Conservation (phyloP, 441 rosid genomes). For the Croton laevigatus region DNA sequence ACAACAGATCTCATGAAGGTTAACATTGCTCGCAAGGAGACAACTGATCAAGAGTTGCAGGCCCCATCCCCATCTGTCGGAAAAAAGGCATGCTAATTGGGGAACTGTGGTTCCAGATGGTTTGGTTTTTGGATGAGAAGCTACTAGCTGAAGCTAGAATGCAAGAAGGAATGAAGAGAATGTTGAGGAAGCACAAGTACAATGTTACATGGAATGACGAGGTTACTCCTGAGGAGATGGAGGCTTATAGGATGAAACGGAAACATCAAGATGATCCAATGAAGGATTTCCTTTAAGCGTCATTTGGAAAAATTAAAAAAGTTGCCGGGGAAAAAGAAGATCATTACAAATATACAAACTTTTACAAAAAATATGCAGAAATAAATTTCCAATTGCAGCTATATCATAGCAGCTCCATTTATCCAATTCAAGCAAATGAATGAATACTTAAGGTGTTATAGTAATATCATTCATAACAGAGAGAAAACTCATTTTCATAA, state of each 20-base stretch:
- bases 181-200: conserved; percentile 90
- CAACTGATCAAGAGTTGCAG: conserved; percentile 44
- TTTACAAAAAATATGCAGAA: too few relatives aligned
- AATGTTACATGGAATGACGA: conserved; percentile 80
- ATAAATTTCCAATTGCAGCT: conserved; percentile 12
- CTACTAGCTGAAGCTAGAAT: conserved; percentile 69
- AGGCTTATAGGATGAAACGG: conserved; percentile 84
- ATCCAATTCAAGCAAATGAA: conserved; percentile 26
- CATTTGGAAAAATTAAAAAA: too few relatives aligned
- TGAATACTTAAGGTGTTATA: conserved; percentile 21
- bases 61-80: conserved; percentile 36
- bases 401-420: conserved; percentile 8
- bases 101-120: conserved; percentile 74
- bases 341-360: too few relatives aligned
- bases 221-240: conserved; percentile 89
- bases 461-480: conserved; percentile 6
- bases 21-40: conserved; percentile 56
- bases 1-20: conserved; percentile 58
- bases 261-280: conserved; percentile 79
- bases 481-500: conserved; percentile 8
- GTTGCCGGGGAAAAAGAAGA: too few relatives aligned
- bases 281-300: conserved; percentile 53
- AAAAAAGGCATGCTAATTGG: conserved; percentile 70
- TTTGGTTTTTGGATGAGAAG: conserved; percentile 63
- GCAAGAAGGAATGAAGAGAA: conserved; percentile 61